Base-by-base conservation (phyloP, 2,329 filamentous ascomycete species). In the Colletotrichum zoysiae region DNA sequence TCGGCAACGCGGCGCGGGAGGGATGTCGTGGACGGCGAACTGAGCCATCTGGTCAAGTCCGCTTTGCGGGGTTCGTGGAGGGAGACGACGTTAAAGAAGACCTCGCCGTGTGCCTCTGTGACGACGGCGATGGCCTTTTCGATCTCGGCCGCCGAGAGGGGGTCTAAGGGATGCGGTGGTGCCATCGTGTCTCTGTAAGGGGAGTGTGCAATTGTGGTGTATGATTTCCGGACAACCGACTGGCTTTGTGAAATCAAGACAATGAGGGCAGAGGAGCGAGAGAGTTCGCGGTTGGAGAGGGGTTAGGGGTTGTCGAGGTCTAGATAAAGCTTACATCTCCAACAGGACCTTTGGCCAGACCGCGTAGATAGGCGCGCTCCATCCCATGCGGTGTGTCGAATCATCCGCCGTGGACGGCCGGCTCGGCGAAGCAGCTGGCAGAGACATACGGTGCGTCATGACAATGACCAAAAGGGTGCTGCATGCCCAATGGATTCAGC, bases 31-130 rank as follows among this genome's bases (percentile, higher is more conserved):
- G 88, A 82, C 0, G 92, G 90, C 70, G 90, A 86, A 60, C 87
- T 90, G 16, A 97, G 82, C 94, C 94, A 97, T 71, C 87, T 88
- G 79, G 91, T 86, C 93, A 97, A 95, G 76, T 94, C 90, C 57
- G 87, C 90, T 86, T 97, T 97, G 74, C 92, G 92, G 60, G 95
- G 95, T 85, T 97, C 95, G 77, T 91, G 91, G 38, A 97, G 85
- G 2, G 93, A 93, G 67, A 97, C 91, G 2, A 95, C 93, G 84
- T 97, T 96, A 88, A 95, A 97, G 81, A 91, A 90, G 71, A 97
- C 86, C 60, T 91, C 86, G 69, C 89, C 86, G 79, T 97, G 86
- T 71, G 92, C 86, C 76, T 91, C 89, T 73, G 90, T 90, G 74
- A 97, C 86, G 42, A 93, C 84, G 1, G 87, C 83, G 62, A 95